Base-by-base conservation (phyloP, 768 basidiomycete genomes). In the Nevesoporus exiguus region DNA sequence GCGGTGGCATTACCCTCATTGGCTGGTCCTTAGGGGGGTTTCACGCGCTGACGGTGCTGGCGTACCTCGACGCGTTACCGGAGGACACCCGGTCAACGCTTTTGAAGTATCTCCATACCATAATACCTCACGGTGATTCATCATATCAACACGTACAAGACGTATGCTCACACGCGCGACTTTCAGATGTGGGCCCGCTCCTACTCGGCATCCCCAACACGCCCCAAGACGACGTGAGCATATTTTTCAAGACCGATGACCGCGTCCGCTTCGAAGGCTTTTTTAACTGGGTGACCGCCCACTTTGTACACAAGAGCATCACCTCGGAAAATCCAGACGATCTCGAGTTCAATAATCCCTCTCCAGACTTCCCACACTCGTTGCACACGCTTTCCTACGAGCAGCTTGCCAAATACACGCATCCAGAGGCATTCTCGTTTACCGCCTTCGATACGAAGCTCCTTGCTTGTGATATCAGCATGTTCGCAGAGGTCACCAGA, bases 11-110 rank as follows among this genome's bases (percentile, higher is more conserved):
- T 22, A 55, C 19, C 1, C 37, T 64, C 24, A 56, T 64, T 2
- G 63, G 60, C 6, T 64, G 63, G 63, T 66, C 63, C 7, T 53
- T 64, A 3, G 63, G 22, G 13, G 43, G 55, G 22, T 41, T 63
- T 22, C 61, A 64, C 27, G 46, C 11, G 2, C 22, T 44, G 3
- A 43, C 64, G 8, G 2, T 43, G 30, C 44, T 64, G 51, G 60
- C 57, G 5, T 66, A 59, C 21, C 41, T 55, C 15, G 61, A 66
- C 27, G 48, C 52, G 19, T 14, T 57, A 7, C 30, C 53, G 7
- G 45, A 51, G 5, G 57, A 53, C 3, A 52, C 49, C 1, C 53
- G 40, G 14, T 47, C 36, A 7, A 57, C 48, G 25, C 50, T 64
- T 11, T 39, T 14, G 14, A 63, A 50, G 22, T 60, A 64, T 47